Evolutionary conservation across 306 rosid species (phyloP), one percentile per base, ranked within the genome.

Genomic region (Dalbergia cultrata): DNA sequence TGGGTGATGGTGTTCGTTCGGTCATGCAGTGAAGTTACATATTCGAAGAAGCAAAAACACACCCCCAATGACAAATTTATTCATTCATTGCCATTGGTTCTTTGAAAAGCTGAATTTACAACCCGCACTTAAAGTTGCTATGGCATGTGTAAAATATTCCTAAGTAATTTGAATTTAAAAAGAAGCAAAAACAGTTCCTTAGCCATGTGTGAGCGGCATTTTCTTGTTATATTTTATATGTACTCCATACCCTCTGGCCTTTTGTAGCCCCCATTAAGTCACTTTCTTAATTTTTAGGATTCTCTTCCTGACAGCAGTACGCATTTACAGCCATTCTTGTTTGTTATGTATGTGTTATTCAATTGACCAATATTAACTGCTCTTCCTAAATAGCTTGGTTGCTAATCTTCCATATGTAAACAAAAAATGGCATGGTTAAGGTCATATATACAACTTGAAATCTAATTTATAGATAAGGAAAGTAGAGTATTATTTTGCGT

Each of bases 1-100:
- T 86, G 92, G 92, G n/a, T 82, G 86, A 89, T 74, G 90, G 77
- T 72, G 80, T 39, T 13, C 9, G 12, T 21, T 44, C 4, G 37
- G 61, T 39, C 35, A 52, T 61, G 67, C 13, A 9, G 8, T n/a
- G 59, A 59, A 59, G 70, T 34, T 53, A 12, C 58, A 17, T 47
- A 7, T 21, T 17, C 47, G 5, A 9, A 34, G 54, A 18, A 57
- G 35, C 39, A 81, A 52, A 73, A 71, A 70, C 39, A 21, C 39
- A 37, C 18, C 49, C 34, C 49, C 41, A 0, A 5, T 14, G 17
- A 47, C 77, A 49, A 43, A 56, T 58, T 75, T 44, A 61, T 50
- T 70, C 53, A 60, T 76, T 77, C 58, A 19, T 37, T 60, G 17
- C 26, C 66, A 26, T 52, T 64, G 63, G 54, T 65, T 52, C 34